A percentile compares a stretch with the other conserved stretches of the same genome.
Evolutionary conservation across 1,139 yeast genomes (phyloP).

Genomic region (Nakaseomyces sp.): DNA sequence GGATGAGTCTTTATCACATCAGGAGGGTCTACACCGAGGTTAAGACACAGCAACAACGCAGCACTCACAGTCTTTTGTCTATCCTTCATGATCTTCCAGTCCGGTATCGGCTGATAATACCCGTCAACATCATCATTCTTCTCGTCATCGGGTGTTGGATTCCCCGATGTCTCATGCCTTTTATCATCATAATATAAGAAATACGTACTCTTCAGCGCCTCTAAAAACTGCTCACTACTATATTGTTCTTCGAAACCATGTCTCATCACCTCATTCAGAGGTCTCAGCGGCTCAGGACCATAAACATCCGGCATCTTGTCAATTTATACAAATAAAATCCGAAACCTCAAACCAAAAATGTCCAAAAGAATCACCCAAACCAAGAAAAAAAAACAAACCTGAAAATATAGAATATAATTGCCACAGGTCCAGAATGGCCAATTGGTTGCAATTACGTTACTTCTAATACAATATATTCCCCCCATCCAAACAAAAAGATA

Average conservation of each 20-base stretch:
- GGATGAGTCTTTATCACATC: slow-evolving; percentile 92
- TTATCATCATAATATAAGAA: slow-evolving; percentile 81
- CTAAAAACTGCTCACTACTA: slow-evolving; percentile 53
- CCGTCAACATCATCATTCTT: slow-evolving; percentile 39
- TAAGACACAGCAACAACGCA: slow-evolving; percentile 79
- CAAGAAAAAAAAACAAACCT: no score
- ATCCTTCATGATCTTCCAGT: slow-evolving; percentile 88
- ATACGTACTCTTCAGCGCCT: slow-evolving; percentile 59
- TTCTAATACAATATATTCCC: no score
- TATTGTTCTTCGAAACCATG: slow-evolving; percentile 77
- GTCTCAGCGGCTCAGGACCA: slow-evolving; percentile 33
- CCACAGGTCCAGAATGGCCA: no score
- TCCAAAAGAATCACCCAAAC: no score
- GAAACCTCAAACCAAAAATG: no score
- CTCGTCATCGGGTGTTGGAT: slow-evolving; percentile 55
- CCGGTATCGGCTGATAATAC: slow-evolving; percentile 63
- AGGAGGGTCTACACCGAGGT: slow-evolving; percentile 95
- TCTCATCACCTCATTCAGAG: slow-evolving; percentile 51
- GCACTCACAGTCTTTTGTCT: slow-evolving; percentile 94
- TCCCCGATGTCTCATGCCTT: slow-evolving; percentile 84
- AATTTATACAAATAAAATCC: background rate
- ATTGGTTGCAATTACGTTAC: no score
- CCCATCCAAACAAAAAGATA: no score
- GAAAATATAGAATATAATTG: no score
- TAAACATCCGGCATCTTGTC: slow-evolving; percentile 21